These are phyloP conservation scores for Clarireedia paspali DNA, from an alignment of 2,329 filamentous ascomycete species.

Conservation along the genomic window DNA sequence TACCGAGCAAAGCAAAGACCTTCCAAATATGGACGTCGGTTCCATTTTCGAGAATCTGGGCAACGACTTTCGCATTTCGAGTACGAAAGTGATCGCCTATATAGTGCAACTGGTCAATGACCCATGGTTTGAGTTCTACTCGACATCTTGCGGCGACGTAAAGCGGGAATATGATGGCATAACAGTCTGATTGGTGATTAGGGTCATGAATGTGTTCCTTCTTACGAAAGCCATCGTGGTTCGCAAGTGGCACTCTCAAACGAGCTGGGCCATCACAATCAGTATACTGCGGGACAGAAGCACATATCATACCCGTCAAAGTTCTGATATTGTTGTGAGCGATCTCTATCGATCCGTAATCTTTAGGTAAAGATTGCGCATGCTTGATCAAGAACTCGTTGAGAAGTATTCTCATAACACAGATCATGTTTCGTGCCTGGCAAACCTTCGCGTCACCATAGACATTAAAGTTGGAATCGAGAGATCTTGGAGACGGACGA, in stretches of 20 bases:
- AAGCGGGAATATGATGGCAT: conserved; percentile 8
- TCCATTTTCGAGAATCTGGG: conserved; percentile 2
- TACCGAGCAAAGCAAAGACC: conserved; percentile 10
- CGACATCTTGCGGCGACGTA: conserved; percentile 6
- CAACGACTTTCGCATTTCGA: conserved; percentile 8
- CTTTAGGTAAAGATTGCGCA: not conserved
- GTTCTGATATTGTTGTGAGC: not conserved
- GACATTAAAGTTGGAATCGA: not conserved
- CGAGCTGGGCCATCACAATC: conserved; percentile 2
- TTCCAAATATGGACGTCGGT: conserved; percentile 1
- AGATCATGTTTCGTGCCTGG: conserved; percentile 9
- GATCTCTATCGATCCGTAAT: not conserved
- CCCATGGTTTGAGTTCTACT: not conserved
- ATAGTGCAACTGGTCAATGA: conserved; percentile 7
- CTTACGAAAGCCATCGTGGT: not conserved
- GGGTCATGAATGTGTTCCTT: not conserved
- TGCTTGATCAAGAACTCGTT: conserved; percentile 4
- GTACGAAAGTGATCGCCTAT: conserved; percentile 9
- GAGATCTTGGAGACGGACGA: not conserved
- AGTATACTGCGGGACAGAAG: conserved; percentile 9
- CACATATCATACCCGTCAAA: conserved; percentile 7
- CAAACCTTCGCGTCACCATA: conserved; percentile 3
- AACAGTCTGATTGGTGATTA: not conserved
- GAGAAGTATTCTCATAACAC: conserved; percentile 10
- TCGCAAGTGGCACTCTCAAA: not conserved